Conservation (phyloP, 805 yeast genomes). For the Saturnispora gosingensis region DNA sequence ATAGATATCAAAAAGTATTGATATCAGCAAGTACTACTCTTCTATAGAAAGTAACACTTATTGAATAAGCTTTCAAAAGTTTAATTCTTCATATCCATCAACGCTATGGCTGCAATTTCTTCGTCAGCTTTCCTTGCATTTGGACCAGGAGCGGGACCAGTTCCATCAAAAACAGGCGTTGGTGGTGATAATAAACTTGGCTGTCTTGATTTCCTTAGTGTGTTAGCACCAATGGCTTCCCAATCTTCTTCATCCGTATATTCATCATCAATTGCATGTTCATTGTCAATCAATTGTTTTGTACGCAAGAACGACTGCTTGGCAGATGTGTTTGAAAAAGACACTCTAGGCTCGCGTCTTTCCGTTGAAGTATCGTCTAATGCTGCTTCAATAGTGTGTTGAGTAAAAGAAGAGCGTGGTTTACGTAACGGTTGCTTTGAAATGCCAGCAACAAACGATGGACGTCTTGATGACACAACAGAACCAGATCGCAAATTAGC, state of each 20-base stretch:
- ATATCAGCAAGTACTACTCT: neutral
- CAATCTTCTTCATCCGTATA: slow-evolving; percentile 94
- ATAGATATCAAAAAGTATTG: neutral
- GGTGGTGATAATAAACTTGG: slow-evolving; percentile 18
- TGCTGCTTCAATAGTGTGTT: slow-evolving; percentile 24
- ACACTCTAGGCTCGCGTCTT: slow-evolving; percentile 26
- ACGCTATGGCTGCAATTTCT: slow-evolving; percentile 29
- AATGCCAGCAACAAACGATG: slow-evolving; percentile 27
- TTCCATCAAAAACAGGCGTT: slow-evolving; percentile 9
- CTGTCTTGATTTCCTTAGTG: slow-evolving; percentile 30
- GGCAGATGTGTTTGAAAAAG: slow-evolving; percentile 28
- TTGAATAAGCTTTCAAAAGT: neutral
- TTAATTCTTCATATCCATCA: slow-evolving; percentile 25
- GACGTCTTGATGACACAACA: slow-evolving; percentile 20
- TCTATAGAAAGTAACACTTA: neutral
- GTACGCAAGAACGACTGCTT: slow-evolving; percentile 35
- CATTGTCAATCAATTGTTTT: slow-evolving; percentile 14
- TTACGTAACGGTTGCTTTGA: slow-evolving; percentile 23
- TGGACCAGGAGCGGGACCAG: slow-evolving; percentile 4
- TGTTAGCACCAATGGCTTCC: slow-evolving; percentile 80
- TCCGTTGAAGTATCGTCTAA: slow-evolving; percentile 26
- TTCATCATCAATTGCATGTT: slow-evolving; percentile 18
- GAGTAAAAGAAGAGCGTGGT: slow-evolving; percentile 26
- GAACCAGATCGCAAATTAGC: slow-evolving; percentile 17
- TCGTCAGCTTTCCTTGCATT: slow-evolving; percentile 20